Evolutionary conservation across 345 rosid species (phyloP), one percentile per base, ranked within the genome.

Genomic region (Firmiana major): DNA sequence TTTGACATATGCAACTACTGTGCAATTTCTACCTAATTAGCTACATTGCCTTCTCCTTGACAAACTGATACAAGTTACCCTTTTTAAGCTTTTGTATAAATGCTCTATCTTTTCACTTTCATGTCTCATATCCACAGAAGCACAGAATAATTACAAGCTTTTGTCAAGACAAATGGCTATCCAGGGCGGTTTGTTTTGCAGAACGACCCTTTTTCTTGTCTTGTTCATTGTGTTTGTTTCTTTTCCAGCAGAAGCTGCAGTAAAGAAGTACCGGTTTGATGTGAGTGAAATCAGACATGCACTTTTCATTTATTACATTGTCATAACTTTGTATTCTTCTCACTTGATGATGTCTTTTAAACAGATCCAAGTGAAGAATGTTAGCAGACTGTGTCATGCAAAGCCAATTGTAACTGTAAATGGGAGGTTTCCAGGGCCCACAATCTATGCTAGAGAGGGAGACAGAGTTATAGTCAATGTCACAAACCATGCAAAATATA

Each of bases 371-470:
- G 89, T 87, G 87, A 87, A 86, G 80, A 89, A 84, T 48, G 83
- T 87, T 57, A 89, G 90, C 66, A 87, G 92, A 64, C 17, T 89
- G 74, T 87, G 92, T 75, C 89, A 87, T 65, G 88, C 89, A 65
- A 89, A 89, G 82, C 89, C 89, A 10, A 89, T 89, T 62, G 90
- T 87, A 24, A 87, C 89, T 4, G 89, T 89, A 31, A 89, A 89
- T 71, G 90, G 90, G 75, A 79, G 81, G 81, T 89, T 73, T 71
- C 90, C 90, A 12, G 92, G 90, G 55, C 90, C 92, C 9, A 85
- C 90, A 4, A 38, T 89, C 1, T 87, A 87, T 48, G 90, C 63
- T 40, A 81, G 89, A 48, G 92, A 89, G 74, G 92, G 89, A 65
- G 92, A 87, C 26, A 78, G 85, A 71, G 89, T 89, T 77, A 80